Evolutionary conservation across 1,284 basidiomycete genomes (phyloP).

Genomic region (Ganoderma lucidum): DNA sequence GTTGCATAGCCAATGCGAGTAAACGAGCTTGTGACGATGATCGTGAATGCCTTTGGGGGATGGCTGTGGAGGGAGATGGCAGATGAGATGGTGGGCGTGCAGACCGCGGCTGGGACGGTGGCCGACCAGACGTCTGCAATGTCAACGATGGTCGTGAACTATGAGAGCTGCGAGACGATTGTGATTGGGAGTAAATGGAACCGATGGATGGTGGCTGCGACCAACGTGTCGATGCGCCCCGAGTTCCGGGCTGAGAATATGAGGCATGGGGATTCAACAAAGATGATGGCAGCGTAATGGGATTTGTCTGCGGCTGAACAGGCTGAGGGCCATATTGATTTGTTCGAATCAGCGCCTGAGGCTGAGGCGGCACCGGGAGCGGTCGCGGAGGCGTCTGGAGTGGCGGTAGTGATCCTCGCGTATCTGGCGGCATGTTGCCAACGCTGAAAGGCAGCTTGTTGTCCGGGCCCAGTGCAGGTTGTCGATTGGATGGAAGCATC

Average conservation of each 20-base stretch:
- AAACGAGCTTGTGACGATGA: constrained; percentile 24
- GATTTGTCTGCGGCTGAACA: neutral
- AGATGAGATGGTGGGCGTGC: constrained; percentile 7
- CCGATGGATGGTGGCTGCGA: constrained; percentile 12
- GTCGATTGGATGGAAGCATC: constrained; percentile 34
- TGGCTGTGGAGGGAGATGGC: constrained; percentile 18
- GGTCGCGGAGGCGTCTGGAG: neutral
- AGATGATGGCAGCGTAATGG: neutral
- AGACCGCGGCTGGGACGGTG: constrained; percentile 6
- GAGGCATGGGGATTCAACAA: neutral
- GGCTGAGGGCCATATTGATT: neutral
- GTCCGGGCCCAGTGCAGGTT: constrained; percentile 12
- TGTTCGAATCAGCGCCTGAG: neutral
- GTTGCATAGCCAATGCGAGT: constrained; percentile 1
- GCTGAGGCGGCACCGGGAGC: neutral
- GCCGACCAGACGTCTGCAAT: constrained; percentile 4
- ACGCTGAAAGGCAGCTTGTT: neutral
- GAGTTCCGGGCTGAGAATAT: neutral
- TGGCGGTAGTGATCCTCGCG: neutral
- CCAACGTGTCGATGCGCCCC: neutral
- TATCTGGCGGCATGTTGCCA: neutral
- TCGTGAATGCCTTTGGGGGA: constrained; percentile 20
- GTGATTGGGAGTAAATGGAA: neutral
- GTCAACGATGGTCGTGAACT: neutral
- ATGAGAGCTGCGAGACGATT: neutral